Evolutionary conservation across 2,329 filamentous ascomycete species (phyloP).

Genomic region (Penicillium sp.): DNA sequence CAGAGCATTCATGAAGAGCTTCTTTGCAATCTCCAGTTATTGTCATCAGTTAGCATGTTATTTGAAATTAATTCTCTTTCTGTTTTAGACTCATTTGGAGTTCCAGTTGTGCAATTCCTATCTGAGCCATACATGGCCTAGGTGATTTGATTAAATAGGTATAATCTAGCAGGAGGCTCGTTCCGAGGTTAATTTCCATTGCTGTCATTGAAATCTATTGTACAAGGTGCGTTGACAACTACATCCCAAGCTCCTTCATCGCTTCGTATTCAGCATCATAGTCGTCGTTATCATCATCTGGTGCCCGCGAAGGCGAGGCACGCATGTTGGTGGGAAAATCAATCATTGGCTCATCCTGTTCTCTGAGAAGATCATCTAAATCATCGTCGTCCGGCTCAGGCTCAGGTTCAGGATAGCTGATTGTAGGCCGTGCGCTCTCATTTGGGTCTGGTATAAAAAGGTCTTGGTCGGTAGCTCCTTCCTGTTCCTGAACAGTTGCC

Average conservation of each 20-base stretch:
- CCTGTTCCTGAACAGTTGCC: not conserved
- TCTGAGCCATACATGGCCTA: not conserved
- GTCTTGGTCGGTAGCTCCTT: slow-evolving; percentile 12
- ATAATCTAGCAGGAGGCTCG: not conserved
- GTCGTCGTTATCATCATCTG: slow-evolving; percentile 23
- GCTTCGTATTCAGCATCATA: slow-evolving; percentile 66
- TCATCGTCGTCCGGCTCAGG: slow-evolving; percentile 50
- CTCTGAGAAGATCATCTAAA: slow-evolving; percentile 55
- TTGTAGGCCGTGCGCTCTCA: slow-evolving; percentile 6
- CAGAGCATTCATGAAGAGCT: not conserved
- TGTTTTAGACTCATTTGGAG: not conserved
- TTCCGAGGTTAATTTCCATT: not conserved
- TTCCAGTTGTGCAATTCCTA: not conserved
- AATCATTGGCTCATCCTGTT: slow-evolving; percentile 36
- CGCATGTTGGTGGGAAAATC: not conserved
- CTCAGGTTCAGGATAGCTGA: slow-evolving; percentile 25
- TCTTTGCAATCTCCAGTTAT: not conserved
- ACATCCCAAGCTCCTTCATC: slow-evolving; percentile 50
- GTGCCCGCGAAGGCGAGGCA: not conserved
- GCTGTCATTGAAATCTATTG: slow-evolving; percentile 5
- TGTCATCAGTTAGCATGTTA: not conserved
- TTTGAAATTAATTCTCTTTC: not conserved
- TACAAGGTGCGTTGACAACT: slow-evolving; percentile 1
- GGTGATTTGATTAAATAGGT: not conserved
- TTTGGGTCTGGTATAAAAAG: slow-evolving; percentile 32